Conservation (phyloP, 2,329 filamentous ascomycete genomes). For the Ophiostoma ulmi region DNA sequence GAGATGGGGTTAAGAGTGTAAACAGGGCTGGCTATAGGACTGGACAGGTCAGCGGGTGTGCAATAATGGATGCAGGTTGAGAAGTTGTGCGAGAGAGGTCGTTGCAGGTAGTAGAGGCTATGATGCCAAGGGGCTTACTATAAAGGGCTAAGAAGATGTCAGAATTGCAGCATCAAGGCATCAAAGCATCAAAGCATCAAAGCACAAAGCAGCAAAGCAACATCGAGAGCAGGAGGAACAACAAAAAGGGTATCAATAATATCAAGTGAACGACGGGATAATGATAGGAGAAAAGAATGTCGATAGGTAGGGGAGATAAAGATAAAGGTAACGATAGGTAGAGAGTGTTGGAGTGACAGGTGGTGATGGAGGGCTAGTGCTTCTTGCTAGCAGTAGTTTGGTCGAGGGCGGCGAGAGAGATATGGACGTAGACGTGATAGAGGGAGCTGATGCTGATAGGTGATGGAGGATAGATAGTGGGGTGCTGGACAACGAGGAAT, state of each 20-base stretch:
- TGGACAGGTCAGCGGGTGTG: neutral
- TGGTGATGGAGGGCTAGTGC: neutral
- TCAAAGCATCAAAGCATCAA: neutral
- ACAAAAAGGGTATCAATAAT: neutral
- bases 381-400: neutral
- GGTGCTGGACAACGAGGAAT: neutral
- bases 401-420: neutral
- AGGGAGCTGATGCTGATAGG: constrained; percentile 11
- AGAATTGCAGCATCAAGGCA: neutral
- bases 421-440: neutral
- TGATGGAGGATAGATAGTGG: constrained; percentile 5
- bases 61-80: neutral
- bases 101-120: neutral
- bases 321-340: neutral
- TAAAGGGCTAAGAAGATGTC: neutral
- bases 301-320: neutral
- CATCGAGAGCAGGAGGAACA: neutral
- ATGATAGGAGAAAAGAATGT: neutral
- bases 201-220: neutral
- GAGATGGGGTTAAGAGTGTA: neutral
- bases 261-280: neutral
- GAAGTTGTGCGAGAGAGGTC: neutral
- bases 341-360: neutral
- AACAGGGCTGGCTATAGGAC: neutral
- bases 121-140: neutral